Base-by-base conservation (phyloP, 176 grass and related monocot genomes). In the Leersia perrieri region DNA sequence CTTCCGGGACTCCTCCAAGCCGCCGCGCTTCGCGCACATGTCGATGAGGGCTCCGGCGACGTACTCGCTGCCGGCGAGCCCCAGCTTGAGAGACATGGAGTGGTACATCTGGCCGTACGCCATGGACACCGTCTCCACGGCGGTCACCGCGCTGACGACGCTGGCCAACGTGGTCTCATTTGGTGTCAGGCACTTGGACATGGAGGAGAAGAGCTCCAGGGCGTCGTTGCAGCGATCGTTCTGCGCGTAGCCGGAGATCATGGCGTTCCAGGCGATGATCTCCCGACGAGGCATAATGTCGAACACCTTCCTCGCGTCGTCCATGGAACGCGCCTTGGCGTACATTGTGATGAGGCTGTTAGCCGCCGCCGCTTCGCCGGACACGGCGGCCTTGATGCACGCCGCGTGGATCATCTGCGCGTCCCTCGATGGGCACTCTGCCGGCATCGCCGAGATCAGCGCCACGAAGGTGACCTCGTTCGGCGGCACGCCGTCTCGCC, bases 321-420 rank as follows among this genome's bases (percentile, higher is more conserved):
- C 86, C 82, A 84, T 88, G 73, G 45, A 78, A 15, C 61, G 70
- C 66, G 91, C 74, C 85, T 83, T 93, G 3, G 90, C 83, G 22
- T 98, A 93, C 95, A 98, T 95, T 51, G 95, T 98, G 63, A 95
- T 89, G 25, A 98, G 92, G 80, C 92, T 91, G 83, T 93, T 95
- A 0, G 67, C 74, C 5, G 86, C 92, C 44, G 88, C 90, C 12
- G 18, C 36, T 70, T 91, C 60, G 12, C 75, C 89, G 2, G 90
- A 87, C 14, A 90, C 2, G 29, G 92, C 82, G 9, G 51, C 79
- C 70, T 80, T 95, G 45, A 95, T 79, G 86, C 88, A 89, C 27
- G 82, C 26, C 7, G 77, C 53, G 76, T 98, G 96, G 33, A 93
- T 41, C 90, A 91, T 98, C 86, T 78, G 81, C 40, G 84, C 92